Evolutionary conservation across 2,329 filamentous ascomycete species (phyloP).

Genomic region (Stagonosporopsis rhizophila): DNA sequence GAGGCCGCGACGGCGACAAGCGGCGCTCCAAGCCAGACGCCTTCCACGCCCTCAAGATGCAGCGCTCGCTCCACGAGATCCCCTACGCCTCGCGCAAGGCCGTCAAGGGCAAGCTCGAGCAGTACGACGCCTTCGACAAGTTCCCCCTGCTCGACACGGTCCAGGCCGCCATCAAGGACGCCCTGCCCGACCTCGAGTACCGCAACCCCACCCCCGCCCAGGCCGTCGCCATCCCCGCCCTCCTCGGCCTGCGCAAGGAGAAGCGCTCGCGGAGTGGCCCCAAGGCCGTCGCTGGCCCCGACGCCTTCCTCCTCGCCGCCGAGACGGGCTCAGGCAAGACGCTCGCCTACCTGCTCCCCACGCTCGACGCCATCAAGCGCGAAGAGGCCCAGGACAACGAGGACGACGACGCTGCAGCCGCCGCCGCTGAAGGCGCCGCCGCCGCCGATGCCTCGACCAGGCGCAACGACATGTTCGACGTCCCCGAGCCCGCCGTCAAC

Average conservation of each 20-base stretch:
- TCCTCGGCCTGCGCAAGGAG: slow-evolving; percentile 66
- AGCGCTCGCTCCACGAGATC: slow-evolving; percentile 76
- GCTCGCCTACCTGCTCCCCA: slow-evolving; percentile 85
- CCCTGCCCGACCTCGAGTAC: slow-evolving; percentile 75
- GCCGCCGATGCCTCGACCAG: slow-evolving; percentile 35
- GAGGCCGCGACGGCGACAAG: slow-evolving; percentile 31
- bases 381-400: slow-evolving; percentile 64
- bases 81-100: slow-evolving; percentile 73
- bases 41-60: slow-evolving; percentile 93
- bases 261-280: slow-evolving; percentile 38
- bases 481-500: slow-evolving; percentile 63
- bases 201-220: slow-evolving; percentile 88
- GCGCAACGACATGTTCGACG: slow-evolving; percentile 63
- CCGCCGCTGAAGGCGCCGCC: slow-evolving; percentile 43
- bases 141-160: slow-evolving; percentile 77
- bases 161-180: slow-evolving; percentile 77
- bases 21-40: slow-evolving; percentile 53
- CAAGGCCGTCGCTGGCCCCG: slow-evolving; percentile 51
- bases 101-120: slow-evolving; percentile 67
- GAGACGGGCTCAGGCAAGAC: slow-evolving; percentile 99
- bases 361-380: slow-evolving; percentile 83
- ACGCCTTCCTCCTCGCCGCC: slow-evolving; percentile 83
- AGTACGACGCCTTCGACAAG: slow-evolving; percentile 79
- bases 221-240: slow-evolving; percentile 81
- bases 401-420: slow-evolving; percentile 52